Conservation (phyloP, 768 basidiomycete genomes). For the Tricholoma furcatifolium region DNA sequence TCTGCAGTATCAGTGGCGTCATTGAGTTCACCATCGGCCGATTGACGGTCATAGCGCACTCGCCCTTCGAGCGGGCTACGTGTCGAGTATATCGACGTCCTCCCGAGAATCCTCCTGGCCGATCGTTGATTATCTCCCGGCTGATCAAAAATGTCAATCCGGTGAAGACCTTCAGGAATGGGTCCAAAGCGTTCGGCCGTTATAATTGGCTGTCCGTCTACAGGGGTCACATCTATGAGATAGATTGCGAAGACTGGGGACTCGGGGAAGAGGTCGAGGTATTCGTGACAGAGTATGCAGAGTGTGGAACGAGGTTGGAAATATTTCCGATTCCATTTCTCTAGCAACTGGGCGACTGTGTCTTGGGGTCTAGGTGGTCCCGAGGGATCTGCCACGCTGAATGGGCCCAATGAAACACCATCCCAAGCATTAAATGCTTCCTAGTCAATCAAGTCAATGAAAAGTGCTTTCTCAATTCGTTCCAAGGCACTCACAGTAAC, state of each 20-base stretch:
- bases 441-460: slow-evolving; percentile 9
- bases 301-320: slow-evolving; percentile 14
- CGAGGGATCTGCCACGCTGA: neutral
- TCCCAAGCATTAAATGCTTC: slow-evolving; percentile 19
- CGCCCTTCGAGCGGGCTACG: slow-evolving; percentile 7
- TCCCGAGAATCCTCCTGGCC: slow-evolving; percentile 8
- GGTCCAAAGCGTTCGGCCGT: slow-evolving; percentile 22
- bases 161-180: slow-evolving; percentile 17
- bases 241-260: slow-evolving; percentile 26
- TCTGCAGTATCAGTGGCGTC: neutral
- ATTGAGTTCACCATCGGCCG: too few species aligned
- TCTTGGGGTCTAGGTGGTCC: slow-evolving; percentile 22
- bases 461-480: neutral
- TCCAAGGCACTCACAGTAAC: slow-evolving; percentile 13
- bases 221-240: slow-evolving; percentile 18
- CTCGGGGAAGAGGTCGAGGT: slow-evolving; percentile 16
- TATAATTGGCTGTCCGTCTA: slow-evolving; percentile 1
- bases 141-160: slow-evolving; percentile 23
- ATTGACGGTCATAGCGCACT: slow-evolving; percentile 6
- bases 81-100: slow-evolving; percentile 13
- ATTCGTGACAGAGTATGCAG: slow-evolving; percentile 20
- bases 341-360: slow-evolving; percentile 13
- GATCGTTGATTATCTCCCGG: neutral
- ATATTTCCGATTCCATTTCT: slow-evolving; percentile 19
- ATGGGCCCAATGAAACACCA: neutral